These are phyloP conservation scores for Aspergillus proliferans DNA, from an alignment of 2,329 filamentous ascomycete species.

Conservation along the genomic window DNA sequence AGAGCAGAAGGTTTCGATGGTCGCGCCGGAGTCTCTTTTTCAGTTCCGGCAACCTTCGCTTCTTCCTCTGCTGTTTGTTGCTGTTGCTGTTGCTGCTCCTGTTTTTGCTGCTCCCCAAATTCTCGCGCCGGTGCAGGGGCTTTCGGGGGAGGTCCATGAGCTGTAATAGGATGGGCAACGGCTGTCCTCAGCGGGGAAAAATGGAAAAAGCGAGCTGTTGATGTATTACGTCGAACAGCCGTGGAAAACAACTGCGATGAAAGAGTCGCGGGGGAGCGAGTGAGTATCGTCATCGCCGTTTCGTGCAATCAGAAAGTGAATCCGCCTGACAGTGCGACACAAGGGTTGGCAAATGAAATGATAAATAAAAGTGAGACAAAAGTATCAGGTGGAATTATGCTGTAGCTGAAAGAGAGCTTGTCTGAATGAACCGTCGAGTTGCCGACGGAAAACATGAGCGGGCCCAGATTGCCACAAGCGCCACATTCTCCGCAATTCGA, in stretches of 20 bases:
- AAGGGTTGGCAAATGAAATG: constrained; percentile 1
- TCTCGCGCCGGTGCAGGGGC: constrained; percentile 48
- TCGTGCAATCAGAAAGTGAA: constrained; percentile 3
- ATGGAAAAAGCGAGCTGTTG: constrained; percentile 26
- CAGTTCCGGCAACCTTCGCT: constrained; percentile 27
- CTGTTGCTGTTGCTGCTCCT: constrained; percentile 16
- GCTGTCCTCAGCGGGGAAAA: constrained; percentile 38
- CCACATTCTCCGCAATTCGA: not conserved
- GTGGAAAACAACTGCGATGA: constrained; percentile 14
- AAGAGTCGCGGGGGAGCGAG: constrained; percentile 15
- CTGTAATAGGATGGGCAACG: constrained; percentile 52
- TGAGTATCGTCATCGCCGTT: constrained; percentile 16
- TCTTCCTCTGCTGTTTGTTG: constrained; percentile 44
- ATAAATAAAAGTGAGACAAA: constrained; percentile 1
- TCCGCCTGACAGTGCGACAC: constrained; percentile 7
- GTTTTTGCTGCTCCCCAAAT: constrained; percentile 33
- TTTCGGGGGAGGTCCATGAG: constrained; percentile 55
- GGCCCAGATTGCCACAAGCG: constrained; percentile 3
- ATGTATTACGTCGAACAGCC: constrained; percentile 9
- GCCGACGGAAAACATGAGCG: not conserved
- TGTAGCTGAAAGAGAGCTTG: constrained; percentile 1
- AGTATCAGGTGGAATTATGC: not conserved
- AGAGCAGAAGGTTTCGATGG: constrained; percentile 36
- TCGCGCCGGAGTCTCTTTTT: constrained; percentile 20
- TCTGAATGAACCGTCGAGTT: not conserved